Percentiles rank a stretch among this genome's conserved stretches.
These are phyloP conservation scores for Echria macrotheca DNA, from an alignment of 495 filamentous ascomycete species.

Conservation along the genomic window DNA sequence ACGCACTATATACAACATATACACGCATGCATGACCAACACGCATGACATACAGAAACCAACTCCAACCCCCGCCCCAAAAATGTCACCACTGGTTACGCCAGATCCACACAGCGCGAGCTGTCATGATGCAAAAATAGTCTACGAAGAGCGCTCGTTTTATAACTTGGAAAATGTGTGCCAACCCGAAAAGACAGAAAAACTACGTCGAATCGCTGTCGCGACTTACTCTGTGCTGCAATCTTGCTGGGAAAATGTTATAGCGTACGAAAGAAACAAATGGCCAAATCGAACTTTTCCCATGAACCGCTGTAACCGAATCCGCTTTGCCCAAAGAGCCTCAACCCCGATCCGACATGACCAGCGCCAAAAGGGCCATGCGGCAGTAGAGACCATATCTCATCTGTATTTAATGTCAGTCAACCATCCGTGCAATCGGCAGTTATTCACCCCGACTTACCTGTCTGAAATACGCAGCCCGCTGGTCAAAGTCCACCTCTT, in stretches of 20 bases:
- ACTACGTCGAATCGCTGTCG: not conserved
- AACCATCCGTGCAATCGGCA: too few species aligned
- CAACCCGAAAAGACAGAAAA: not conserved
- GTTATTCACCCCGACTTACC: too few species aligned
- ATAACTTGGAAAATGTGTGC: not conserved
- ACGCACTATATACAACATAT: constrained; percentile 1
- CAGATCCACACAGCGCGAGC: constrained; percentile 15
- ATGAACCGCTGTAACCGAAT: too few species aligned
- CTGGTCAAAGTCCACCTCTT: constrained; percentile 97
- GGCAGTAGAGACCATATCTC: constrained; percentile 94
- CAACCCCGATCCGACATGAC: constrained; percentile 57
- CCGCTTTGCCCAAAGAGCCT: constrained; percentile 1
- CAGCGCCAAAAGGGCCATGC: constrained; percentile 92
- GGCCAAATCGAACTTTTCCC: constrained; percentile 6
- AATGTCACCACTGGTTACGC: constrained; percentile 14
- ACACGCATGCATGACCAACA: constrained; percentile 6
- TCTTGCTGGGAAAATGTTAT: not conserved
- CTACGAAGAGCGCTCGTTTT: constrained; percentile 9
- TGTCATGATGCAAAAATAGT: constrained; percentile 11
- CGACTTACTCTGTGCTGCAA: not conserved
- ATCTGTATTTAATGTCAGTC: too few species aligned
- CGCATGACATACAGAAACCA: constrained; percentile 7
- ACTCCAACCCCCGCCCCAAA: too few species aligned
- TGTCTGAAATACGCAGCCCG: constrained; percentile 98
- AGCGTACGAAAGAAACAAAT: constrained; percentile 9